A percentile compares a stretch with the other conserved stretches of the same genome.
These are phyloP conservation scores for Suhomyces ambrosiae DNA, from an alignment of 1,139 yeast genomes.

Conservation along the genomic window DNA sequence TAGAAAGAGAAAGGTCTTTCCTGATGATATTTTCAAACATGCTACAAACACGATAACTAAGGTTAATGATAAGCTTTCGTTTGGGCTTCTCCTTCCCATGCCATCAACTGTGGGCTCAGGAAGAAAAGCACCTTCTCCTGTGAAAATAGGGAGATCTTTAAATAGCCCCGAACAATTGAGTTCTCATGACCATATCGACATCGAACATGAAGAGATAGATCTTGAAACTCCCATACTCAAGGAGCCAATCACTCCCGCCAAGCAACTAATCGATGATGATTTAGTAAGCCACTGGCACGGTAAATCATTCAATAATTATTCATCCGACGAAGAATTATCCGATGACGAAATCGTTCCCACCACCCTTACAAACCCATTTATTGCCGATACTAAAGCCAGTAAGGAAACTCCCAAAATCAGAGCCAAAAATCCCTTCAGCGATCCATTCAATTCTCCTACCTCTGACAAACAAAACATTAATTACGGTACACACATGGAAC, in stretches of 20 bases:
- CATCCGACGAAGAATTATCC: conserved; percentile 35
- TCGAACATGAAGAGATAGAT: conserved; percentile 21
- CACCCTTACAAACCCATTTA: conserved; percentile 17
- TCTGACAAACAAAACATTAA: conserved; percentile 20
- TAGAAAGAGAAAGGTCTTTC: conserved; percentile 18
- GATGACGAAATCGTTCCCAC: conserved; percentile 12
- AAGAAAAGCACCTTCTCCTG: conserved; percentile 20
- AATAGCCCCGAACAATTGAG: conserved; percentile 5
- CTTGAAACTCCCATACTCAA: conserved; percentile 7
- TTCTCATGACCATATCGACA: conserved; percentile 9
- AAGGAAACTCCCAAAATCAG: background rate
- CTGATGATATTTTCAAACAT: conserved; percentile 20
- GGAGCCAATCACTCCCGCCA: conserved; percentile 33
- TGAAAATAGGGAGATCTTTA: conserved; percentile 3
- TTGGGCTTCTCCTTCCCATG: conserved; percentile 41
- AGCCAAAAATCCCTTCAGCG: conserved; percentile 12
- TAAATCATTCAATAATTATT: conserved; percentile 28
- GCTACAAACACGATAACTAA: conserved; percentile 10
- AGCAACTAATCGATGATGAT: conserved; percentile 38
- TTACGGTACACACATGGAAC: conserved; percentile 44
- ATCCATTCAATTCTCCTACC: conserved; percentile 10
- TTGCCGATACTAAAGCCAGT: conserved; percentile 6
- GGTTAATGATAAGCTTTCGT: conserved; percentile 18
- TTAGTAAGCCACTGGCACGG: conserved; percentile 44
- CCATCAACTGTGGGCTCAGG: conserved; percentile 48